These are phyloP conservation scores for Suillus subluteus DNA, from an alignment of 768 basidiomycete genomes.

Conservation along the genomic window DNA sequence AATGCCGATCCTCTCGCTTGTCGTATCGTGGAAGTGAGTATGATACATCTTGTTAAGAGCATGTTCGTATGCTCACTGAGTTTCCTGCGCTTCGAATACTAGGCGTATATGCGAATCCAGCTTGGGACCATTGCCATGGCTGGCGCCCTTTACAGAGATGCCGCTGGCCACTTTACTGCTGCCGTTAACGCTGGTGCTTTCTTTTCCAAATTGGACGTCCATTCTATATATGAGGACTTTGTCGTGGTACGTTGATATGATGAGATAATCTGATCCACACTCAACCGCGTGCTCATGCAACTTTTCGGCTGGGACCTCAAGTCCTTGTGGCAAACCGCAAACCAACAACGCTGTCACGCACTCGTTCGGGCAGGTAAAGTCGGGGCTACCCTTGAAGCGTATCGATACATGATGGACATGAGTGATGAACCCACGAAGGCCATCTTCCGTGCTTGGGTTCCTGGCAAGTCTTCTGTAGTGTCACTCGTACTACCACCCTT, in stretches of 20 bases:
- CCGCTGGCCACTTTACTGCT: neutral
- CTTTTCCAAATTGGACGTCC: neutral
- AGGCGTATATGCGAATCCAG: neutral
- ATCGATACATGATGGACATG: neutral
- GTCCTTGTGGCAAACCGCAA: neutral
- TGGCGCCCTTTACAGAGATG: neutral
- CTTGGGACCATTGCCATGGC: neutral
- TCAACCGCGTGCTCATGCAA: neutral
- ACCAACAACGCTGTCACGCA: neutral
- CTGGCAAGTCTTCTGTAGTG: neutral
- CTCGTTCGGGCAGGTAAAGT: neutral
- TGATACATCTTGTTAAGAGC: neutral
- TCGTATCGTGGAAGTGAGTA: neutral
- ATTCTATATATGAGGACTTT: neutral
- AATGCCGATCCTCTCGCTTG: neutral
- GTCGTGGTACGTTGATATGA: neutral
- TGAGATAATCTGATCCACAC: neutral
- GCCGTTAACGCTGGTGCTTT: neutral
- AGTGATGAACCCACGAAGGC: neutral
- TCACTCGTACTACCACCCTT: neutral
- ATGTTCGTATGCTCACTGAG: neutral
- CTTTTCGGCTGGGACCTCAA: slow-evolving; percentile 2
- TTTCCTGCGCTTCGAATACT: neutral
- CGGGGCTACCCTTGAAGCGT: neutral
- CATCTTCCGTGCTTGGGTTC: neutral